Percentiles rank a stretch among this genome's conserved stretches.
Evolutionary conservation across 2,329 filamentous ascomycete genomes (phyloP).

Genomic region (Phaeophleospora eucalypticola): DNA sequence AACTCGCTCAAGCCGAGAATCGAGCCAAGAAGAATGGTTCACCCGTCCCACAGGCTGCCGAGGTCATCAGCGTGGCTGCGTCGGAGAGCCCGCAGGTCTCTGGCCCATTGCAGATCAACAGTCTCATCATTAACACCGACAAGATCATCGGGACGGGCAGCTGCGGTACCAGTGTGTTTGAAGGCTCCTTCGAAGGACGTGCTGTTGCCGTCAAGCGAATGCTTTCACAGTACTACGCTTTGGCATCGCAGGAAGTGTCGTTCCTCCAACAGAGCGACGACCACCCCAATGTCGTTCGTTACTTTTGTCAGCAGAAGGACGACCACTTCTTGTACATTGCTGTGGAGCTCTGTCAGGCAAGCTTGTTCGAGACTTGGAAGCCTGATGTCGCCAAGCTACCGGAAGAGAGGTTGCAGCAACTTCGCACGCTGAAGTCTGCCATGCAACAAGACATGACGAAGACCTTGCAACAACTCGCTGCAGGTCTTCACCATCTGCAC

Average conservation of each 20-base stretch:
- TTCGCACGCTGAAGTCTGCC: constrained; percentile 61
- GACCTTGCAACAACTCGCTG: constrained; percentile 82
- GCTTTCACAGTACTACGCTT: constrained; percentile 92
- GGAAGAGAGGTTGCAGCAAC: constrained; percentile 36
- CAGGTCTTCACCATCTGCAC: constrained; percentile 84
- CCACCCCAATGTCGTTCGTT: constrained; percentile 93
- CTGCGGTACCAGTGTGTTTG: constrained; percentile 94
- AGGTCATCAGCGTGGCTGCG: constrained; percentile 42
- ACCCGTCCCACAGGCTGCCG: constrained; percentile 28
- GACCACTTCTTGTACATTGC: constrained; percentile 94
- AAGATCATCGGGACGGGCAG: constrained; percentile 70
- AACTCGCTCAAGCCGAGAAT: constrained; percentile 32
- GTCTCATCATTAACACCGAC: constrained; percentile 57
- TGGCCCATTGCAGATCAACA: constrained; percentile 56
- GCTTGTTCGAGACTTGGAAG: constrained; percentile 87
- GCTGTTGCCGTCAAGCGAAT: constrained; percentile 95
- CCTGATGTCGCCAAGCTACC: constrained; percentile 64
- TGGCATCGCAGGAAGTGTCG: constrained; percentile 89
- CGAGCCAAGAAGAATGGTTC: constrained; percentile 32
- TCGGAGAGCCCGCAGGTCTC: constrained; percentile 40
- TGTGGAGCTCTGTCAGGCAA: constrained; percentile 88
- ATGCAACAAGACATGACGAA: constrained; percentile 72
- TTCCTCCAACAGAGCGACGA: constrained; percentile 90
- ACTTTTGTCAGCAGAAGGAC: constrained; percentile 86
- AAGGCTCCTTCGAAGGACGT: constrained; percentile 84